Evolutionary conservation across 208 protist genomes (phyloP).

Genomic region (Crithidia fasciculata): DNA sequence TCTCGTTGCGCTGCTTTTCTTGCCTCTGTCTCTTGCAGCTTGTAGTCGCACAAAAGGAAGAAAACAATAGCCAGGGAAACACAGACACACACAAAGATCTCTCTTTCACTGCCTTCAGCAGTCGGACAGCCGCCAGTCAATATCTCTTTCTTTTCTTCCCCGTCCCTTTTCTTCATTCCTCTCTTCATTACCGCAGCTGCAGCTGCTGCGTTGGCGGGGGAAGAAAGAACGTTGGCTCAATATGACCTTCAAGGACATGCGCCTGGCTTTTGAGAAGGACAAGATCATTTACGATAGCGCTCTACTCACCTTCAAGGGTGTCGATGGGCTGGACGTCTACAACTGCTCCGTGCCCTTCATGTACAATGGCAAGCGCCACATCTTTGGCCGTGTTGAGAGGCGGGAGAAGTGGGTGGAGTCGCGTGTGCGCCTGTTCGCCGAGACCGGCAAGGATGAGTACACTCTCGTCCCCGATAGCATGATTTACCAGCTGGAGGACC

Average conservation of each 20-base stretch:
- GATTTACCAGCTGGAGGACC: constrained; percentile 52
- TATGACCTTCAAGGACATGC: constrained; percentile 2
- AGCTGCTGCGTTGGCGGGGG: no score
- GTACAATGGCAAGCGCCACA: constrained; percentile 42
- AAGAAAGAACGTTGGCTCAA: not conserved
- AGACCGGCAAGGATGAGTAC: constrained; percentile 58
- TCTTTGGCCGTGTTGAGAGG: constrained; percentile 57
- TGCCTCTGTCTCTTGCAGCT: no score
- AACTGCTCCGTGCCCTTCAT: constrained; percentile 62
- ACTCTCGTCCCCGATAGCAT: constrained; percentile 46
- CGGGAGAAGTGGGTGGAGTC: constrained; percentile 64
- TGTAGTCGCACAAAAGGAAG: no score
- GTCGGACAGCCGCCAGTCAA: no score
- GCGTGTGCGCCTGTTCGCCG: constrained; percentile 45
- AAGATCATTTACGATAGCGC: constrained; percentile 42
- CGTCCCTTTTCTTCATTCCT: no score
- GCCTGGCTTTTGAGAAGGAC: constrained; percentile 43
- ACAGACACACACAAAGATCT: no score
- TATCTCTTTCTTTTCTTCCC: no score
- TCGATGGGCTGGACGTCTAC: constrained; percentile 60
- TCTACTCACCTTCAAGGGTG: constrained; percentile 52
- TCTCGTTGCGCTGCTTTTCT: no score
- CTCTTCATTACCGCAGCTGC: no score
- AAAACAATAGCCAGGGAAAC: no score
- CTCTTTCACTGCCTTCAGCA: no score